These are phyloP conservation scores for Silene latifolia DNA, from an alignment of 148 eudicot genomes.

Conservation along the genomic window DNA sequence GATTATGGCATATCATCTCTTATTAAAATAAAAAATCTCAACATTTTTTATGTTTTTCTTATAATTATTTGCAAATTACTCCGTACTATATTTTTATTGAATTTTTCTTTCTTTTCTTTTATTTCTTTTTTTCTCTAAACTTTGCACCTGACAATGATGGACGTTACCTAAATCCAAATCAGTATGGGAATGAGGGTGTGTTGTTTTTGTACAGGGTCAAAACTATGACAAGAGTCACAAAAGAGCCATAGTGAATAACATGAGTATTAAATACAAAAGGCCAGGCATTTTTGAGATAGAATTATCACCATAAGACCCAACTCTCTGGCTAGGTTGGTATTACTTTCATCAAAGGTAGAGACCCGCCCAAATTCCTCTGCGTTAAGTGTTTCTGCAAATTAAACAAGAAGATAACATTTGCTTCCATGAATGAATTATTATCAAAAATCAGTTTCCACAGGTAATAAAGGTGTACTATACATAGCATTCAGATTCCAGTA, in stretches of 20 bases:
- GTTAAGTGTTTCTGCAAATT: slow-evolving; percentile 52
- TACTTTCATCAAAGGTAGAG: slow-evolving; percentile 37
- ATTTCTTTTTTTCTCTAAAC: too few species aligned
- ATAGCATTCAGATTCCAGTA: slow-evolving; percentile 9
- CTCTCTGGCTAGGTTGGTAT: slow-evolving; percentile 39
- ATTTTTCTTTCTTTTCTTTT: too few species aligned
- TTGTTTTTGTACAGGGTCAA: too few species aligned
- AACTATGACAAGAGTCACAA: not conserved
- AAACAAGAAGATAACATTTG: slow-evolving; percentile 16
- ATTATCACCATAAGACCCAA: slow-evolving; percentile 64
- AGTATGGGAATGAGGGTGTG: too few species aligned
- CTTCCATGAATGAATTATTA: not conserved
- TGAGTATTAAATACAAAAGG: not conserved
- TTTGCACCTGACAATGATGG: too few species aligned
- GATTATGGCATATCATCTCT: not conserved
- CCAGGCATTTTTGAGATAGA: slow-evolving; percentile 16
- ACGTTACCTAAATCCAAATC: too few species aligned
- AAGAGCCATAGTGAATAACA: too few species aligned
- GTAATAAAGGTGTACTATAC: not conserved
- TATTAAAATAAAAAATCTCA: too few species aligned
- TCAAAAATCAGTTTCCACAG: not conserved
- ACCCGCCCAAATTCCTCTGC: slow-evolving; percentile 52
- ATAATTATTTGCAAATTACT: too few species aligned
- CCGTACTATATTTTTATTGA: too few species aligned
- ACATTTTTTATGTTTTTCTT: too few species aligned